Evolutionary conservation across 768 basidiomycete species (phyloP).

Genomic region (Amanita jacksonii): DNA sequence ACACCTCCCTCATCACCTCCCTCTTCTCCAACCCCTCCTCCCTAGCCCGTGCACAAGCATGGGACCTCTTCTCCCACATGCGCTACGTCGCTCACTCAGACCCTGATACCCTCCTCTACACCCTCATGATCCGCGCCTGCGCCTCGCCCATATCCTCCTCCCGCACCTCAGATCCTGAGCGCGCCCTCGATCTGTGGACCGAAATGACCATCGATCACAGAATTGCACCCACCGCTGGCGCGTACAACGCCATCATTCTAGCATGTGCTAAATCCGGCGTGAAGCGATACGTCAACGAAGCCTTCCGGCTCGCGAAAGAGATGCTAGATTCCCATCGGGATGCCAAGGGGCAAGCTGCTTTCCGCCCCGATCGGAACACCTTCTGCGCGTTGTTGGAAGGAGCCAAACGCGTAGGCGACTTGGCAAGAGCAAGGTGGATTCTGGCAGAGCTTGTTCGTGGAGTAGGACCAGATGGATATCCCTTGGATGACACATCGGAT

Average conservation of each 20-base stretch:
- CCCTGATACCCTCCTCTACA: slow-evolving; percentile 66
- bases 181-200: slow-evolving; percentile 85
- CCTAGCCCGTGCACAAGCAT: slow-evolving; percentile 65
- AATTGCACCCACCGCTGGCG: slow-evolving; percentile 50
- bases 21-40: slow-evolving; percentile 43
- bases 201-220: slow-evolving; percentile 79
- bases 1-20: slow-evolving; percentile 55
- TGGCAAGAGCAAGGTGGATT: slow-evolving; percentile 81
- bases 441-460: slow-evolving; percentile 70
- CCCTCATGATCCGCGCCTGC: slow-evolving; percentile 83
- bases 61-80: slow-evolving; percentile 95
- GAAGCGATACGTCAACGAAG: slow-evolving; percentile 64
- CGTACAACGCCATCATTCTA: slow-evolving; percentile 78
- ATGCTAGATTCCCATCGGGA: slow-evolving; percentile 78
- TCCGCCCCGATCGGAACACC: slow-evolving; percentile 53
- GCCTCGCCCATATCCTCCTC: slow-evolving; percentile 39
- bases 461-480: slow-evolving; percentile 13
- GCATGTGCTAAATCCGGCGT: slow-evolving; percentile 65
- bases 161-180: slow-evolving; percentile 69
- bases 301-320: slow-evolving; percentile 73
- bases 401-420: slow-evolving; percentile 78
- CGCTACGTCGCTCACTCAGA: slow-evolving; percentile 86
- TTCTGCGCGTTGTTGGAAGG: slow-evolving; percentile 86
- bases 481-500: slow-evolving; percentile 15
- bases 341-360: slow-evolving; percentile 44